Conservation (phyloP, 805 yeast genomes). For the Yarrowia divulgata region DNA sequence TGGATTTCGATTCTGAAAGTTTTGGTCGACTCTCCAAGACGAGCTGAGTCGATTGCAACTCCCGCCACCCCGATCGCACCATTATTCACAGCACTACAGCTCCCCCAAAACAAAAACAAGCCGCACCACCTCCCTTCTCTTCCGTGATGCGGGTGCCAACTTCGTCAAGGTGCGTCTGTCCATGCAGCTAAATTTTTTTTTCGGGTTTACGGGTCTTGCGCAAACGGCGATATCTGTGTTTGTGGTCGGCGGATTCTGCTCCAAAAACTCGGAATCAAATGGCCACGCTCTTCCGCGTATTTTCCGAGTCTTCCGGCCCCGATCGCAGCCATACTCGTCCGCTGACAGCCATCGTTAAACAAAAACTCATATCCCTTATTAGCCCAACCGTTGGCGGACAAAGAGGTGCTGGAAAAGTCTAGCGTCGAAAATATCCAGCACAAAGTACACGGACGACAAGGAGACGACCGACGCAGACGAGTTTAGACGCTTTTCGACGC, state of each 20-base stretch:
- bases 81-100: neutral
- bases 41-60: neutral
- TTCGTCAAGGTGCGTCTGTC: neutral
- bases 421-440: too few species aligned
- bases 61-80: neutral
- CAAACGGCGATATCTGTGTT: too few species aligned
- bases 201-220: conserved; percentile 1
- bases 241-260: neutral
- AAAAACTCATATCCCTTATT: neutral
- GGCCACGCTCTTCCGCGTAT: neutral
- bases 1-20: neutral
- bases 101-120: neutral
- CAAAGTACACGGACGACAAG: too few species aligned
- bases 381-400: conserved; percentile 1
- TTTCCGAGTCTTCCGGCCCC: conserved; percentile 4
- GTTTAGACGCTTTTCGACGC: too few species aligned
- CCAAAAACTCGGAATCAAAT: neutral
- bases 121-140: conserved; percentile 11
- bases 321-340: neutral
- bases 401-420: too few species aligned
- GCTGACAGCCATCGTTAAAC: neutral
- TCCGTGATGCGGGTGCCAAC: neutral
- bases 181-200: conserved; percentile 2
- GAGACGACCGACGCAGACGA: too few species aligned
- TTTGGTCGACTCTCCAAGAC: too few species aligned